phyloP scores from a whole-genome alignment of 2,329 filamentous ascomycete species.

The Leptographium lundbergii region DNA sequence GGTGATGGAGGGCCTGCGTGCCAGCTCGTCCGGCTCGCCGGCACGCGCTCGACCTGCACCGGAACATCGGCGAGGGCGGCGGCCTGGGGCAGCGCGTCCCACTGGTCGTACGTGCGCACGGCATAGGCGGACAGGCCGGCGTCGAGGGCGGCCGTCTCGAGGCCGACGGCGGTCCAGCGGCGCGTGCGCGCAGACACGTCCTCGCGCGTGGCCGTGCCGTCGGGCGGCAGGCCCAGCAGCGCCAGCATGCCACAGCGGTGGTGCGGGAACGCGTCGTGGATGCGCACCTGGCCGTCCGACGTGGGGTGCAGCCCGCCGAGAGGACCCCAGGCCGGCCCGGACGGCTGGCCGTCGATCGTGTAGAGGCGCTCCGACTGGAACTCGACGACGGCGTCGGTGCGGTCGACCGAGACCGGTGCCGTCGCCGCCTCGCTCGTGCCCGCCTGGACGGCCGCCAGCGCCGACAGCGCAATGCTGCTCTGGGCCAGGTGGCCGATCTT shows the following conservation, averaged over 20 bases:
- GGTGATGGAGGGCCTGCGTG: too few species aligned
- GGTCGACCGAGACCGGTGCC: conserved; percentile 27
- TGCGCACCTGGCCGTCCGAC: conserved; percentile 36
- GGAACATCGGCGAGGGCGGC: too few species aligned
- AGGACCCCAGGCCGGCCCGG: conserved; percentile 26
- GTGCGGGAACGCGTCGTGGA: conserved; percentile 41
- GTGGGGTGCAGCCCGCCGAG: conserved; percentile 39
- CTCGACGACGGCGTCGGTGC: conserved; percentile 34
- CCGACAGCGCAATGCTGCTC: conserved; percentile 35
- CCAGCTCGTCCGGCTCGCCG: too few species aligned
- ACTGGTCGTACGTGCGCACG: too few species aligned
- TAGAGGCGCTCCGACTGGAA: conserved; percentile 41
- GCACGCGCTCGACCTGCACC: too few species aligned
- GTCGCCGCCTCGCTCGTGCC: conserved; percentile 13
- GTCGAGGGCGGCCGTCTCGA: conserved; percentile 34
- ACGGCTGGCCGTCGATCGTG: conserved; percentile 24
- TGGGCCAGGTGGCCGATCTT: too few species aligned
- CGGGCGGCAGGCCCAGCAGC: conserved; percentile 26
- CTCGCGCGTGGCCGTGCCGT: conserved; percentile 18
- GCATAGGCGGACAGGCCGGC: too few species aligned
- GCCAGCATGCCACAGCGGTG: conserved; percentile 30
- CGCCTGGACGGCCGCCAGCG: conserved; percentile 31
- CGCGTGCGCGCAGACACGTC: conserved; percentile 25
- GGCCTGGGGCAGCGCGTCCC: too few species aligned
- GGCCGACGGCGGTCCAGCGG: conserved; percentile 29